Evolutionary conservation across 768 basidiomycete species (phyloP).

Genomic region (Leccinum imitatum): DNA sequence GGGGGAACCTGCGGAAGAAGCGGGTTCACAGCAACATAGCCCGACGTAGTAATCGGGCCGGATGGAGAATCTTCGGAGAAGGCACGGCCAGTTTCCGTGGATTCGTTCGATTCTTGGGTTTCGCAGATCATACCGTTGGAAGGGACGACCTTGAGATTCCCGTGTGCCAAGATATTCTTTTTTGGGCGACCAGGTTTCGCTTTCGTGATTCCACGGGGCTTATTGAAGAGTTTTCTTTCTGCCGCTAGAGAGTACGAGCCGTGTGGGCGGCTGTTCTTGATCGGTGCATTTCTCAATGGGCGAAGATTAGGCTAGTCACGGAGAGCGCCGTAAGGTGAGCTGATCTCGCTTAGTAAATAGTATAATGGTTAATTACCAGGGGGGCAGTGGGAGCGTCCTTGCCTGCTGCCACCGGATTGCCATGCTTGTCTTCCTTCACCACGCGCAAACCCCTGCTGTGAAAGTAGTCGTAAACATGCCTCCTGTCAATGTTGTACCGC

Average conservation of each 20-base stretch:
- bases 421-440: constrained; percentile 62
- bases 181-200: constrained; percentile 32
- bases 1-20: constrained; percentile 15
- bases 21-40: constrained; percentile 29
- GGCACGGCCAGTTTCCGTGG: constrained; percentile 4
- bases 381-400: constrained; percentile 20
- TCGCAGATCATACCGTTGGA: constrained; percentile 4
- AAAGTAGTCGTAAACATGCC: constrained; percentile 80
- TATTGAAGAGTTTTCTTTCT: constrained; percentile 17
- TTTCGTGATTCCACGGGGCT: constrained; percentile 32
- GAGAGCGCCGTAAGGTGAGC: constrained; percentile 8
- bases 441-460: constrained; percentile 63
- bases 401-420: constrained; percentile 39
- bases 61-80: constrained; percentile 11
- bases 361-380: constrained; percentile 21
- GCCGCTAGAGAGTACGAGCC: constrained; percentile 14
- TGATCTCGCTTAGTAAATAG: constrained; percentile 5
- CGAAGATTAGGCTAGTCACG: constrained; percentile 31
- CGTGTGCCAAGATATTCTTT: constrained; percentile 13
- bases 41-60: constrained; percentile 1
- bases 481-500: constrained; percentile 65
- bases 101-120: constrained; percentile 11
- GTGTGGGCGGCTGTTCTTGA: constrained; percentile 21
- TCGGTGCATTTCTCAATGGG: constrained; percentile 28
- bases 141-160: constrained; percentile 8